Evolutionary conservation across 306 rosid genomes (phyloP), one percentile per base, ranked within the genome.

Genomic region (Cucumis cinereus): DNA sequence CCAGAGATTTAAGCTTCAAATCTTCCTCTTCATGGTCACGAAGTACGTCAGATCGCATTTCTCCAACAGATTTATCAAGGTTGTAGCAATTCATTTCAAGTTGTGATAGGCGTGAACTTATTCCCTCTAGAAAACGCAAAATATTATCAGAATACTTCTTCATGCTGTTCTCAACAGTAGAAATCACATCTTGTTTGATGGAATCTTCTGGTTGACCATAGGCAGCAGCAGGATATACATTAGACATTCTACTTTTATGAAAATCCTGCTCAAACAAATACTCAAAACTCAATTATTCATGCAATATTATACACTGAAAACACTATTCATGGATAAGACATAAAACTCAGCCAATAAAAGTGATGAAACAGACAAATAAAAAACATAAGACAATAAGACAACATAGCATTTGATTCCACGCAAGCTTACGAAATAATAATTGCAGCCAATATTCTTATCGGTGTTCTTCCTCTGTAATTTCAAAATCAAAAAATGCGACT

Each of bases 81-180:
- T 90, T 93, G 87, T 93, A 93, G 84, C 97, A 93, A 77, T 90
- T 90, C 74, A 93, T 68, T 78, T 93, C 98, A 86, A 93, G 81
- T 81, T 93, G 90, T 8, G 96, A 93, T 75, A 93, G 80, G 84
- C 98, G 87, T 19, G 93, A 85, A 81, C 97, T 87, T 30, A 93
- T 87, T 79, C 97, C 98, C 80, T 93, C 98, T 35, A 93, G 91
- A 82, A 88, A 88, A 60, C 92, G 87, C 91, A 89, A 84, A 74
- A 90, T 85, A 68, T 90, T 90, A 75, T 89, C 98, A 5, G 89
- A 17, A 75, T 88, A 78, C 78, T 91, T 85, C 81, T 90, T 93
- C 95, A 93, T 89, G 82, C 90, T 87, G 70, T 81, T 90, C 82
- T 93, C 98, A 30, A 93, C 98, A 62, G 89, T 80, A 45, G 93